Percentiles rank a stretch among this genome's conserved stretches.
These are phyloP conservation scores for Emydomyces testavorans DNA, from an alignment of 2,329 filamentous ascomycete species.

Conservation along the genomic window DNA sequence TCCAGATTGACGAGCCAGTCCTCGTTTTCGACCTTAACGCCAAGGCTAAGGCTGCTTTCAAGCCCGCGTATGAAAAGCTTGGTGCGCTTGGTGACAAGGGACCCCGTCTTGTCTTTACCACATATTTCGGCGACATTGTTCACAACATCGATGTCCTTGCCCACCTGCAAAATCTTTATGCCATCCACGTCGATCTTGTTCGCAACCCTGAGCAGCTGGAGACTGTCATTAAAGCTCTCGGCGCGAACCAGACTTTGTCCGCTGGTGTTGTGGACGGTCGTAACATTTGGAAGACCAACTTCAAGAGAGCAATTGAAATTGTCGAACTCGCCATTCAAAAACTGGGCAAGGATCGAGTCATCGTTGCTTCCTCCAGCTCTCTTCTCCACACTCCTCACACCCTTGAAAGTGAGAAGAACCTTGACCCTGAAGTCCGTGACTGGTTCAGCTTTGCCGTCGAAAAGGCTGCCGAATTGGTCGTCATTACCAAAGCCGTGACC, in stretches of 20 bases:
- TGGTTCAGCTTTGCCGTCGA: slow-evolving; percentile 98
- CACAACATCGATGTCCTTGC: slow-evolving; percentile 93
- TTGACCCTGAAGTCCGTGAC: slow-evolving; percentile 81
- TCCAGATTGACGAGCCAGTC: slow-evolving; percentile 96
- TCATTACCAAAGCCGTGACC: slow-evolving; percentile 94
- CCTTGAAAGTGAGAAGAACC: slow-evolving; percentile 95
- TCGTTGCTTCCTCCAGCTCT: slow-evolving; percentile 92
- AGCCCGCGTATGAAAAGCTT: slow-evolving; percentile 91
- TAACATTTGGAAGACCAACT: slow-evolving; percentile 99
- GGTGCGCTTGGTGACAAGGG: slow-evolving; percentile 58
- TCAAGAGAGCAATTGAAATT: slow-evolving; percentile 83
- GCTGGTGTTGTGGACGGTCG: slow-evolving; percentile 95
- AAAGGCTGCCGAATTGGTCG: slow-evolving; percentile 81
- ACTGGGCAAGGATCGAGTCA: slow-evolving; percentile 93
- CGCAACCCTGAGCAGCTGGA: slow-evolving; percentile 97
- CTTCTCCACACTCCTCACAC: slow-evolving; percentile 98
- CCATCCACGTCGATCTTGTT: slow-evolving; percentile 88
- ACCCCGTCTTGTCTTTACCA: slow-evolving; percentile 81
- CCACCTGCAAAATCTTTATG: slow-evolving; percentile 60
- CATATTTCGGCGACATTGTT: slow-evolving; percentile 98
- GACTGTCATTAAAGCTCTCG: slow-evolving; percentile 68
- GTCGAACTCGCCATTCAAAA: slow-evolving; percentile 87
- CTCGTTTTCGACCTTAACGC: slow-evolving; percentile 86
- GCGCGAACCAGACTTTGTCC: slow-evolving; percentile 80
- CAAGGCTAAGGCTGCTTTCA: slow-evolving; percentile 93